A percentile compares a stretch with the other conserved stretches of the same genome.
Conservation (phyloP, 176 grass and related monocot genomes). For the Zea mays region Zm-B73-REFERENCE-NAM-5.0 NC_050105.1:33584501-33585000, state of each 20-base stretch:
- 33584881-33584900: not conserved
- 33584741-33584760: not conserved
- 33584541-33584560: constrained; percentile 35
- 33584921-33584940: not conserved
- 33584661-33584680: not conserved
- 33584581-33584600: constrained; percentile 55
- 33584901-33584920: not conserved
- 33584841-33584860: not conserved
- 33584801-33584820: not conserved
- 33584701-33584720: not conserved
- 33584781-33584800: not conserved
- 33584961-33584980: not conserved
- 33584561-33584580: constrained; percentile 53
- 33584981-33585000: not conserved
- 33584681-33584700: not conserved
- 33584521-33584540: constrained; percentile 53
- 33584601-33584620: constrained; percentile 23
- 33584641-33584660: constrained; percentile 16
- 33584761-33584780: not conserved
- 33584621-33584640: constrained; percentile 34
- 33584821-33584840: not conserved
- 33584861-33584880: not conserved
- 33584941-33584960: not conserved
- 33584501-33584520: constrained; percentile 71
- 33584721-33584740: constrained; percentile 6